Percentiles rank a stretch among this genome's conserved stretches.
Evolutionary conservation across 305 asterid species (phyloP).

Genomic region (Fraxinus baroniana): DNA sequence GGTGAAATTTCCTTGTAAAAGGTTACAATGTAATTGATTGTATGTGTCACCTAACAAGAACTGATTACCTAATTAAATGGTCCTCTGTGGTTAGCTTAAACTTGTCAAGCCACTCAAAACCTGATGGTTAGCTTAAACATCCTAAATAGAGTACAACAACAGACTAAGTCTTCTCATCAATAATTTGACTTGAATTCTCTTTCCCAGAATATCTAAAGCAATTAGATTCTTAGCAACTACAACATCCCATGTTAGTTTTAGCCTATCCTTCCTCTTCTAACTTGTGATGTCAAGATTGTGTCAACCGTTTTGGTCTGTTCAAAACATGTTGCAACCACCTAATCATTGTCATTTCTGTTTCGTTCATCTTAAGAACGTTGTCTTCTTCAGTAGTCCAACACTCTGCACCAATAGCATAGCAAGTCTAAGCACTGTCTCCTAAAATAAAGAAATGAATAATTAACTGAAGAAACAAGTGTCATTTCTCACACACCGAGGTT

Average conservation of each 20-base stretch:
- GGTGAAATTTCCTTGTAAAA: constrained; percentile 21
- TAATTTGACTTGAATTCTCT: background rate
- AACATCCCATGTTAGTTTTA: background rate
- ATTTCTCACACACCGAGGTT: background rate
- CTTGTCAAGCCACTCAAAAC: background rate
- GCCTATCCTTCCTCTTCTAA: background rate
- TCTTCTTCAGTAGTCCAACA: background rate
- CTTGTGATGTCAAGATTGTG: background rate
- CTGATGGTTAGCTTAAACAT: background rate
- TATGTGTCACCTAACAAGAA: constrained; percentile 32
- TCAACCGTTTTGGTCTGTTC: background rate
- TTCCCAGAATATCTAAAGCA: background rate
- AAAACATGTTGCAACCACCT: background rate
- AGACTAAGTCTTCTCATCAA: background rate
- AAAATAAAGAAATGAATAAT: background rate
- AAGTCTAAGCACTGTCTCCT: background rate
- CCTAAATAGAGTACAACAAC: background rate
- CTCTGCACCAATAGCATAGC: background rate
- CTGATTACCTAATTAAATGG: constrained; percentile 30
- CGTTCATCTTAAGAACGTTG: background rate
- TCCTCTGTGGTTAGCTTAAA: background rate
- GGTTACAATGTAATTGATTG: constrained; percentile 21
- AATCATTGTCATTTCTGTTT: background rate
- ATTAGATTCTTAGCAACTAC: background rate
- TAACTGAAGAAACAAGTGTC: background rate